phyloP scores from a whole-genome alignment of 805 yeast genomes.

The Yarrowia sp. region DNA sequence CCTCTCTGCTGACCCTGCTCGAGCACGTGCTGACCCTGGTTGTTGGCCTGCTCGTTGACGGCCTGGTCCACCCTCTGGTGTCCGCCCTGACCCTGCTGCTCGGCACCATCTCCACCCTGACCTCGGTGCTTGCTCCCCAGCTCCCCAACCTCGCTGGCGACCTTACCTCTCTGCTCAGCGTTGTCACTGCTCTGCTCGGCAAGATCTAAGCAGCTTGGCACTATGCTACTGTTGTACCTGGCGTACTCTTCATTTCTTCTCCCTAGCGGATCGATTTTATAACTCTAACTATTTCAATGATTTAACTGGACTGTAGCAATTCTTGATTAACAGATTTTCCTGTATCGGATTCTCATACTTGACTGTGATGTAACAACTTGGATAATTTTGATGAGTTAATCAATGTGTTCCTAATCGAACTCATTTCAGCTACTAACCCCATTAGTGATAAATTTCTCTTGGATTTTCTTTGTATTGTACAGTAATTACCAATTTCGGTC shows the following conservation, averaged over 20 bases:
- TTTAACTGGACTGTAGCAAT: too few species aligned
- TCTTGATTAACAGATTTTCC: too few species aligned
- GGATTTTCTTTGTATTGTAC: too few species aligned
- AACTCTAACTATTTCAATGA: background rate
- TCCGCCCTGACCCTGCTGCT: conserved; percentile 18
- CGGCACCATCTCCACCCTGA: conserved; percentile 17
- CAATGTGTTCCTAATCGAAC: too few species aligned
- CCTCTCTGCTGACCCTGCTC: conserved; percentile 15
- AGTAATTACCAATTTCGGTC: too few species aligned
- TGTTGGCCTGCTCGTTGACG: conserved; percentile 28
- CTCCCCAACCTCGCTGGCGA: conserved; percentile 33
- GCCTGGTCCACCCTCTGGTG: conserved; percentile 28
- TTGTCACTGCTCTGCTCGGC: conserved; percentile 12
- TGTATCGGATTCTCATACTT: too few species aligned
- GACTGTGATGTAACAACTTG: too few species aligned
- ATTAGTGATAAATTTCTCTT: too few species aligned
- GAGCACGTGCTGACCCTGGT: conserved; percentile 33
- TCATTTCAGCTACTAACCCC: too few species aligned
- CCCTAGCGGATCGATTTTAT: conserved; percentile 5
- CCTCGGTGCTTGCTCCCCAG: conserved; percentile 15
- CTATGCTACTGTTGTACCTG: background rate
- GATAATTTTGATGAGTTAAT: too few species aligned
- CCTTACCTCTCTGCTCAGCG: conserved; percentile 17
- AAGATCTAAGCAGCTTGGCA: conserved; percentile 1
- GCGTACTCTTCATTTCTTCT: background rate